A percentile compares a stretch with the other conserved stretches of the same genome.
These are phyloP conservation scores for Cubamyces sp. DNA, from an alignment of 768 basidiomycete species.

Conservation along the genomic window DNA sequence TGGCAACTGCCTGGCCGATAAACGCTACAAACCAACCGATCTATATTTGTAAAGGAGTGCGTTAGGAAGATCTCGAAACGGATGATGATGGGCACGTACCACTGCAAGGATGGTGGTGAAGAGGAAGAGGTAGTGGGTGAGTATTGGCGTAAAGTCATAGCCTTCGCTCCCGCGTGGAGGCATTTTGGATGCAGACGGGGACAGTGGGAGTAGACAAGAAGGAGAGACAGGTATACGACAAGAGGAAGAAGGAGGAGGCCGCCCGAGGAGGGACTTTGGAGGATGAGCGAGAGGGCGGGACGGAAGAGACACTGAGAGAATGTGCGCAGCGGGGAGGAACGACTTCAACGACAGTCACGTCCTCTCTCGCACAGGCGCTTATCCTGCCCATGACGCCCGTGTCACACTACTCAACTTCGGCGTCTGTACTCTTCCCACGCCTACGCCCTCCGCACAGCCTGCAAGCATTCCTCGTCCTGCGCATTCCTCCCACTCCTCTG, in stretches of 20 bases:
- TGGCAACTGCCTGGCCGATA: conserved; percentile 51
- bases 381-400: background rate
- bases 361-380: background rate
- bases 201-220: conserved; percentile 5
- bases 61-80: conserved; percentile 4
- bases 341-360: conserved; percentile 19
- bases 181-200: conserved; percentile 37
- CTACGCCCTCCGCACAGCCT: background rate
- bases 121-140: conserved; percentile 90
- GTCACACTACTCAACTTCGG: background rate
- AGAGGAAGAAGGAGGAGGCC: background rate
- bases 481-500: background rate
- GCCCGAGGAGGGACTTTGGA: conserved; percentile 10
- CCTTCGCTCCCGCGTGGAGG: conserved; percentile 59
- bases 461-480: background rate
- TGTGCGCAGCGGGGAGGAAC: conserved; percentile 23
- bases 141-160: conserved; percentile 87
- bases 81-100: conserved; percentile 49
- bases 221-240: conserved; percentile 5
- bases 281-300: background rate
- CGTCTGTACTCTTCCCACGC: background rate
- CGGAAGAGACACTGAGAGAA: background rate
- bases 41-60: conserved; percentile 20
- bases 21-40: conserved; percentile 50
- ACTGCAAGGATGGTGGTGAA: conserved; percentile 83